These are phyloP conservation scores for Porogramme epimiltina DNA, from an alignment of 1,284 basidiomycete species.

Conservation along the genomic window DNA sequence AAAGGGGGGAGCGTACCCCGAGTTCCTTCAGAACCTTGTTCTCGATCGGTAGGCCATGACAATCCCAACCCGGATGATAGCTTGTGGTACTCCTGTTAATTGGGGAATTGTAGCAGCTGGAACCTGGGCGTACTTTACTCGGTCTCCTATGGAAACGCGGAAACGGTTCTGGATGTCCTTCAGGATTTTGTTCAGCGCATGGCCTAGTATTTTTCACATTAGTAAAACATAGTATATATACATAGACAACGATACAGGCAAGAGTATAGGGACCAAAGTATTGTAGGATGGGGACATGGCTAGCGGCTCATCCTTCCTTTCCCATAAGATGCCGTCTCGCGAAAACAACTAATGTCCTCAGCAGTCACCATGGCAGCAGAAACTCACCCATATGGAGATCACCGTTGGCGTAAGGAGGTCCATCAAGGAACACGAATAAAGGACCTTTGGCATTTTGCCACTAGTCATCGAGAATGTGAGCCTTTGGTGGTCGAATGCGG, in stretches of 20 bases:
- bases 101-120: neutral
- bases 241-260: neutral
- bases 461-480: conserved; percentile 39
- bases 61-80: conserved; percentile 97
- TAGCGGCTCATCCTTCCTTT: too few relatives aligned
- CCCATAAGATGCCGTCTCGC: too few relatives aligned
- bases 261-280: too few relatives aligned
- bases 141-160: conserved; percentile 77
- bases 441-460: conserved; percentile 63
- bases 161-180: conserved; percentile 97
- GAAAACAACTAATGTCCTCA: neutral
- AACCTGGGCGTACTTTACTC: conserved; percentile 71
- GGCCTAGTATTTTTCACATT: conserved; percentile 54
- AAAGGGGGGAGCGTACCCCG: conserved; percentile 47
- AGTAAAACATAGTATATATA: neutral
- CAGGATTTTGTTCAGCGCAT: conserved; percentile 95
- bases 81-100: conserved; percentile 46
- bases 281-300: too few relatives aligned
- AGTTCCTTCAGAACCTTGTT: conserved; percentile 85
- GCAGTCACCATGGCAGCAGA: neutral
- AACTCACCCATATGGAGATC: conserved; percentile 88
- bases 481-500: neutral
- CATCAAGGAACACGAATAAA: conserved; percentile 90
- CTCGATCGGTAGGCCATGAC: conserved; percentile 97
- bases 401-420: conserved; percentile 98